Conservation (phyloP, 345 rosid genomes). For the Bruguiera parviflora region DNA sequence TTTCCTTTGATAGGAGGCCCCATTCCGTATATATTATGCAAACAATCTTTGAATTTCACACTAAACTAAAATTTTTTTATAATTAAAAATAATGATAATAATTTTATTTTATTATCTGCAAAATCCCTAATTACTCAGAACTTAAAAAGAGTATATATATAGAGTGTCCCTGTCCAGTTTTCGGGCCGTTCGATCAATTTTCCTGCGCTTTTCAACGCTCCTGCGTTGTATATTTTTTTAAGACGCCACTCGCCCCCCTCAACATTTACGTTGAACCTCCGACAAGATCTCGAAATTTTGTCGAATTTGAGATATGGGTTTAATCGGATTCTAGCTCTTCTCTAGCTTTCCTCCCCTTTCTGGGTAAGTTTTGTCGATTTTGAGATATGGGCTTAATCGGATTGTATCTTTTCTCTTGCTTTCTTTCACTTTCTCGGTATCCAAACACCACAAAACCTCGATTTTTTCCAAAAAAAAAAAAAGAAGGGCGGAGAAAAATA, state of each 20-base stretch:
- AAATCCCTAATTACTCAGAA: not conserved
- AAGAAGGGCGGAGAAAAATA: not conserved
- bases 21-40: too few species aligned
- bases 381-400: not conserved
- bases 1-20: too few species aligned
- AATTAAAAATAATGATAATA: too few species aligned
- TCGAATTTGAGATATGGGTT: not conserved
- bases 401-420: not conserved
- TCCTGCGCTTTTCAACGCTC: not conserved
- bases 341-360: too few species aligned
- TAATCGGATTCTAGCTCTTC: too few species aligned
- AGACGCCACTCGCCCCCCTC: not conserved
- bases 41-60: too few species aligned
- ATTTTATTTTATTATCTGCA: too few species aligned
- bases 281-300: not conserved
- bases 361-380: too few species aligned
- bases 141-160: too few species aligned
- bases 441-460: constrained; percentile 8
- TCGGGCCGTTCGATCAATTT: too few species aligned
- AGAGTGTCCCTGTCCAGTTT: too few species aligned
- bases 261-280: not conserved
- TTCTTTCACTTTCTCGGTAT: constrained; percentile 3
- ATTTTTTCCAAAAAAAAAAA: not conserved
- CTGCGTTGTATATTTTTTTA: not conserved
- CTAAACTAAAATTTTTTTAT: too few species aligned